Conservation (phyloP, 768 basidiomycete genomes). For the Sporobolomyces pararoseus region DNA sequence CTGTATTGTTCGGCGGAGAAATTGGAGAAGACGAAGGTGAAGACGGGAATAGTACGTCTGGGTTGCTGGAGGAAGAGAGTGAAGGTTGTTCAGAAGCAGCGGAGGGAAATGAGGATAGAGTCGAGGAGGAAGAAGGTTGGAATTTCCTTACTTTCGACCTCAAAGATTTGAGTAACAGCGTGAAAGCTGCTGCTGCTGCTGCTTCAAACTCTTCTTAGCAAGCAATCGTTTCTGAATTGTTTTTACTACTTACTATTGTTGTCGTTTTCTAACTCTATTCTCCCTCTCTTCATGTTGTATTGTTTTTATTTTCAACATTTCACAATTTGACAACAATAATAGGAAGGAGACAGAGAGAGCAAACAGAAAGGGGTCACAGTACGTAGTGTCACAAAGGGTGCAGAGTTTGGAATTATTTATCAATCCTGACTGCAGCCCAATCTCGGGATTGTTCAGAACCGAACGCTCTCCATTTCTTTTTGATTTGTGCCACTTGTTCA, state of each 20-base stretch:
- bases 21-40: background rate
- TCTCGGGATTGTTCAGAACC: slow-evolving; percentile 18
- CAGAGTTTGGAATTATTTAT: slow-evolving; percentile 14
- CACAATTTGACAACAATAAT: too few relatives aligned
- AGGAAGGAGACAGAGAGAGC: too few relatives aligned
- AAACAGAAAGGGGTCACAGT: too few relatives aligned
- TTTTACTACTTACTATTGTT: too few relatives aligned
- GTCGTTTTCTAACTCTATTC: too few relatives aligned
- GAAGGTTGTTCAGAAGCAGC: background rate
- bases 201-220: background rate
- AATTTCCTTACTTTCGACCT: slow-evolving; percentile 26
- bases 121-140: slow-evolving; percentile 27
- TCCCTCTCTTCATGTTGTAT: too few relatives aligned
- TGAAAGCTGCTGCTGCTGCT: slow-evolving; percentile 15
- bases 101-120: background rate
- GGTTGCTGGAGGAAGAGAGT: background rate
- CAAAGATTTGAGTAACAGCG: background rate
- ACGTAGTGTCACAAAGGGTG: too few relatives aligned
- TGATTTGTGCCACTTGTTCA: slow-evolving; percentile 28
- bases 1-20: background rate
- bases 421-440: slow-evolving; percentile 25
- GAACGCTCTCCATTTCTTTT: slow-evolving; percentile 32
- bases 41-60: background rate
- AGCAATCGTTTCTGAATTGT: background rate
- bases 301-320: background rate